Base-by-base conservation (phyloP, 2,329 filamentous ascomycete species). In the Colletotrichum melonis region DNA sequence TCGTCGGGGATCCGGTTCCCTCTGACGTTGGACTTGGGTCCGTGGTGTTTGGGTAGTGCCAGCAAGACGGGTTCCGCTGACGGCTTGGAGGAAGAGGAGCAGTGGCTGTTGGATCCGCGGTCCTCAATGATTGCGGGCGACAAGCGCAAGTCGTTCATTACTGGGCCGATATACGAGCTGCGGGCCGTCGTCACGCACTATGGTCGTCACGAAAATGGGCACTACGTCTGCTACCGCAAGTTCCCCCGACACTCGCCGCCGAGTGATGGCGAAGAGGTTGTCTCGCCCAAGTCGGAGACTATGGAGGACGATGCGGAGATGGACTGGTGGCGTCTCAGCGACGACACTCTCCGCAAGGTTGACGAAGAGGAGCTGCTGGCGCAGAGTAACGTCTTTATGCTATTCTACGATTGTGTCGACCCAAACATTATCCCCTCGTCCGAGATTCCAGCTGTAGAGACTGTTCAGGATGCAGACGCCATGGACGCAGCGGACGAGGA, bases 141-240 rank as follows among this genome's bases (percentile, higher is more conserved):
- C 58, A 77, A 82, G 52, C 79, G 79, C 3, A 83, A 85, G 9
- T 91, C 89, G 2, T 87, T 85, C 73, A 83, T 90, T 9, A 84
- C 84, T 0, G 90, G 91, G 3, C 87, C 87, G 32, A 85, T 92
- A 1, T 98, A 97, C 80, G 91, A 94, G 79, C 86, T 98, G 19
- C 90, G 93, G 66, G 95, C 95, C 35, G 93, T 96, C 0, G 90
- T 98, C 11, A 97, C 95, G 1, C 97, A 98, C 80, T 94, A 93
- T 74, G 97, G 97, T 4, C 89, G 93, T 38, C 97, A 98, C 81
- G 95, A 98, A 75, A 98, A 97, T 78, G 97, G 97, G 0, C 97
- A 99, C 83, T 98, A 99, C 78, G 92, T 98, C 52, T 97, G 95
- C 80, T 98, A 97, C 81, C 90, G 94, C 64, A 94, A 93, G 78